phyloP scores from a whole-genome alignment of 208 protist genomes.

The Leishmania lainsoni region DNA sequence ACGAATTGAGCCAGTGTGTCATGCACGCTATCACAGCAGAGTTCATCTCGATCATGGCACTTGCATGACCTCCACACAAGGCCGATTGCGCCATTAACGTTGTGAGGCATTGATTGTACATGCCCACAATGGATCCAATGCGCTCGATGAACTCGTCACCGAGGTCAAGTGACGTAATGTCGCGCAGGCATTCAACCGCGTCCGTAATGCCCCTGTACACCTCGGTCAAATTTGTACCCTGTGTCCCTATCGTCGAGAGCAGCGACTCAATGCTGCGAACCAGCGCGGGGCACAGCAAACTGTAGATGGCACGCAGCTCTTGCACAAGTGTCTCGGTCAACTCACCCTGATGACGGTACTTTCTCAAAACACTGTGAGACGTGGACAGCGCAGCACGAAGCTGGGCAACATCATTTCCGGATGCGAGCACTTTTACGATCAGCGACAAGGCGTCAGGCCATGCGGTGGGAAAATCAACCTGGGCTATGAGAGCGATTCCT shows the following conservation, averaged over 20 bases:
- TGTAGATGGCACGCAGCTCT: slow-evolving; percentile 76
- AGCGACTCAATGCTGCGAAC: slow-evolving; percentile 33
- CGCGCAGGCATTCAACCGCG: slow-evolving; percentile 77
- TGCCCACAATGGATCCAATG: slow-evolving; percentile 67
- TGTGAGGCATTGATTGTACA: slow-evolving; percentile 62
- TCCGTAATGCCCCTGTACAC: slow-evolving; percentile 54
- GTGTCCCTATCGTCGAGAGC: slow-evolving; percentile 17
- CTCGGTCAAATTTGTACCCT: slow-evolving; percentile 21
- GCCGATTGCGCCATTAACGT: slow-evolving; percentile 41
- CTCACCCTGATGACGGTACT: slow-evolving; percentile 77
- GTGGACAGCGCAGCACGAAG: slow-evolving; percentile 79
- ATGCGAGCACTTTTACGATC: slow-evolving; percentile 56
- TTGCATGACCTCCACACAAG: neutral
- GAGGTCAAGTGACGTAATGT: slow-evolving; percentile 92
- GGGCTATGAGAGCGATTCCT: slow-evolving; percentile 86
- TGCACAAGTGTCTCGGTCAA: slow-evolving; percentile 57
- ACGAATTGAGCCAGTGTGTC: slow-evolving; percentile 91
- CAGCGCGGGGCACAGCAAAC: slow-evolving; percentile 37
- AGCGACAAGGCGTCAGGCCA: slow-evolving; percentile 88
- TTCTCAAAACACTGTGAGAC: slow-evolving; percentile 89
- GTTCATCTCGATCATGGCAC: slow-evolving; percentile 78
- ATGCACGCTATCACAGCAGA: slow-evolving; percentile 85
- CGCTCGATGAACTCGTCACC: slow-evolving; percentile 94
- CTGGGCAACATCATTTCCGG: slow-evolving; percentile 24
- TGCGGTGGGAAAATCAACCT: slow-evolving; percentile 89